Percentiles rank a stretch among this genome's conserved stretches.
Conservation (phyloP, 306 rosid species). For the Dalbergia oliveri region DNA sequence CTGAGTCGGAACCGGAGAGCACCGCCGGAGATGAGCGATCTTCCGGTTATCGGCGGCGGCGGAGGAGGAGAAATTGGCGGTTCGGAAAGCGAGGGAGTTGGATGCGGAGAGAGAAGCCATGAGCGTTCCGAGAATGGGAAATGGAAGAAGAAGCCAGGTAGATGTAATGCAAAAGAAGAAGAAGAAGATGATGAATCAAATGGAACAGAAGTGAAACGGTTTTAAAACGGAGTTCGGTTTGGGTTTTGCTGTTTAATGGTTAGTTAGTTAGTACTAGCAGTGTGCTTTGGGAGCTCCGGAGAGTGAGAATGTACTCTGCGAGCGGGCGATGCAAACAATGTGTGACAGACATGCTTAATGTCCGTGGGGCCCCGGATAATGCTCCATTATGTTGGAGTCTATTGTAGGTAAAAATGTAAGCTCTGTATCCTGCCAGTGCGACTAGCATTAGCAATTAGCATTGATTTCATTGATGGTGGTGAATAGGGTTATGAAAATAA, state of each 20-base stretch:
- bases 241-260: neutral
- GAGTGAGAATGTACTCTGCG: constrained; percentile 16
- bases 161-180: no score
- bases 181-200: constrained; percentile 36
- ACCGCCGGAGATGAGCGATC: constrained; percentile 37
- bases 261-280: neutral
- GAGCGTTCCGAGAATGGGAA: constrained; percentile 41
- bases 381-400: neutral
- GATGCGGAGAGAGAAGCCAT: constrained; percentile 84
- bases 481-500: neutral
- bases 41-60: constrained; percentile 41
- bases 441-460: neutral
- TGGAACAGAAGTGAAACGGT: neutral
- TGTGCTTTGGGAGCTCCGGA: constrained; percentile 69
- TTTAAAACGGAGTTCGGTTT: constrained; percentile 27
- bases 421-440: neutral
- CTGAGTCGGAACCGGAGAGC: constrained; percentile 50
- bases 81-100: constrained; percentile 59
- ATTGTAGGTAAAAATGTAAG: constrained; percentile 10
- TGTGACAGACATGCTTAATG: neutral
- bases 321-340: constrained; percentile 65
- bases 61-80: constrained; percentile 27
- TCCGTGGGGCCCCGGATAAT: neutral
- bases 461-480: neutral
- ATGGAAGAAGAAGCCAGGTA: constrained; percentile 37